Percentiles rank a stretch among this genome's conserved stretches.
These are phyloP conservation scores for Diplodia scrobiculata DNA, from an alignment of 2,329 filamentous ascomycete genomes.

Conservation along the genomic window DNA sequence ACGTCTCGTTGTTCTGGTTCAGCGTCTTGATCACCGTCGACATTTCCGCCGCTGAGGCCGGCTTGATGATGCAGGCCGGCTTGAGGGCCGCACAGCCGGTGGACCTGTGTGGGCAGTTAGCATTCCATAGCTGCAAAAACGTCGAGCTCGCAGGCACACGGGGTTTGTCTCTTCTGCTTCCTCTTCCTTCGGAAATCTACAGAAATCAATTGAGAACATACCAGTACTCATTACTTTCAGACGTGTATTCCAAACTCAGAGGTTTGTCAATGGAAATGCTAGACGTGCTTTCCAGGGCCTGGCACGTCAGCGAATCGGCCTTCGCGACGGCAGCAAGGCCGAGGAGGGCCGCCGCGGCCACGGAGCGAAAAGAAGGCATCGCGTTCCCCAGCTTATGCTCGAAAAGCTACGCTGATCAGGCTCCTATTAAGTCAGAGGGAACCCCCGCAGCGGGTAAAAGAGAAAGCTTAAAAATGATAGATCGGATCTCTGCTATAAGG, in stretches of 20 bases:
- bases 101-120: conserved; percentile 31
- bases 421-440: not conserved
- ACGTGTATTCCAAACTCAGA: conserved; percentile 18
- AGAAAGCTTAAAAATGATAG: not conserved
- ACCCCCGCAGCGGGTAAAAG: not conserved
- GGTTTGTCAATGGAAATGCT: conserved; percentile 15
- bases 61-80: conserved; percentile 38
- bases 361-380: conserved; percentile 19
- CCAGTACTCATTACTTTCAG: conserved; percentile 23
- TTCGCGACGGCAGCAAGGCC: conserved; percentile 4
- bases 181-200: too few relatives aligned
- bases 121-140: not conserved
- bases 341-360: not conserved
- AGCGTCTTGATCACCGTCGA: conserved; percentile 57
- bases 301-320: conserved; percentile 24
- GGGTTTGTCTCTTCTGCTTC: too few relatives aligned
- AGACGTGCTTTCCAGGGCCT: conserved; percentile 2
- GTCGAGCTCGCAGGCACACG: too few relatives aligned
- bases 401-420: not conserved
- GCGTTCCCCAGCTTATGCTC: not conserved
- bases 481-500: not conserved
- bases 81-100: conserved; percentile 39
- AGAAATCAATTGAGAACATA: not conserved
- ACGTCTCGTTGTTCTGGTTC: conserved; percentile 46
- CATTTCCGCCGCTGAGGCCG: conserved; percentile 51